phyloP scores from a whole-genome alignment of 345 rosid species.

The Cardamine chenopodiifolia region DNA sequence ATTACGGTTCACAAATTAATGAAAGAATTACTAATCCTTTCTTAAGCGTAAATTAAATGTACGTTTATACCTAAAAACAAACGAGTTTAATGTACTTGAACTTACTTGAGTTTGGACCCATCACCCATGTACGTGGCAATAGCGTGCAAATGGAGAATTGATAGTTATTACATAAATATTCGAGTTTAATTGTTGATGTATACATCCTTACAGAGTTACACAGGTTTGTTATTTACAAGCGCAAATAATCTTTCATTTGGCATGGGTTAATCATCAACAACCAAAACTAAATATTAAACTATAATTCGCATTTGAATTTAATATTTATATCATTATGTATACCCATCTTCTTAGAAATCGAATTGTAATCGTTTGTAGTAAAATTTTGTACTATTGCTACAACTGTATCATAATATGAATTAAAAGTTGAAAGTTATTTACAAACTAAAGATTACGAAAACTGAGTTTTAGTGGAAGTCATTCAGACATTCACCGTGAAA shows the following conservation, averaged over 20 bases:
- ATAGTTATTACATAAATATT: not conserved
- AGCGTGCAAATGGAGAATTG: constrained; percentile 23
- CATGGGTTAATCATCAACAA: not conserved
- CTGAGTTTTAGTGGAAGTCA: not conserved
- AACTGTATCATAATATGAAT: not conserved
- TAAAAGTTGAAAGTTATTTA: not conserved
- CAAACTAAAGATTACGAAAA: not conserved
- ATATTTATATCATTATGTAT: not conserved
- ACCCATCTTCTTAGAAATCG: not conserved
- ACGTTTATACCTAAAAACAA: not conserved
- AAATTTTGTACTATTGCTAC: not conserved
- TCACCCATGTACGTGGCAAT: constrained; percentile 17
- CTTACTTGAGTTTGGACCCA: constrained; percentile 27
- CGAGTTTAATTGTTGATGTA: not conserved
- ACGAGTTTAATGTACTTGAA: not conserved
- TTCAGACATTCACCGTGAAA: not conserved
- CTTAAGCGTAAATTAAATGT: not conserved
- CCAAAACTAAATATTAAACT: not conserved
- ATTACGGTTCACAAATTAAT: constrained; percentile 3
- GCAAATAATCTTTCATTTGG: not conserved
- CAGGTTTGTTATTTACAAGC: not conserved
- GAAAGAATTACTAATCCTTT: constrained; percentile 4
- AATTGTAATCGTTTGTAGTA: not conserved
- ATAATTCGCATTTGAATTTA: not conserved
- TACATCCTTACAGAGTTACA: not conserved